Evolutionary conservation across 208 protist species (phyloP).

Genomic region (Polymyxa betae): DNA sequence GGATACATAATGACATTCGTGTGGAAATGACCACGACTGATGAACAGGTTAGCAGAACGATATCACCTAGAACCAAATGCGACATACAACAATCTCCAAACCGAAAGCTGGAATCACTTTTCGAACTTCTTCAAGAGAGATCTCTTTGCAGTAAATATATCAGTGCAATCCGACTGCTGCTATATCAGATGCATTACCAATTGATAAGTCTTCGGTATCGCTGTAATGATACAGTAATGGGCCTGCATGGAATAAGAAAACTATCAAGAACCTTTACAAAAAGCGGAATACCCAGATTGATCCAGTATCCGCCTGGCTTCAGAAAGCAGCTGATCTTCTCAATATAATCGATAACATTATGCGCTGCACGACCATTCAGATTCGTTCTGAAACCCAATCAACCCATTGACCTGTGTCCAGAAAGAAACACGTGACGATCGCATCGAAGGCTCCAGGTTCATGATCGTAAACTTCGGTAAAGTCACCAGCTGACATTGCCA

Average conservation of each 20-base stretch:
- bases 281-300: conserved; percentile 80
- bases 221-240: conserved; percentile 93
- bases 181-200: conserved; percentile 35
- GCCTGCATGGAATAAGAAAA: conserved; percentile 60
- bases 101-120: conserved; percentile 41
- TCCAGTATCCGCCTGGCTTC: conserved; percentile 85
- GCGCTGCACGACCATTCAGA: conserved; percentile 68
- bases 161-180: neutral
- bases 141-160: conserved; percentile 35
- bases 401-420: conserved; percentile 83
- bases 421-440: conserved; percentile 92
- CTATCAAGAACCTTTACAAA: neutral
- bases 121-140: conserved; percentile 59
- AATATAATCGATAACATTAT: conserved; percentile 93
- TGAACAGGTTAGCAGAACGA: neutral
- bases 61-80: neutral
- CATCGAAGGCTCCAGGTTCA: conserved; percentile 81
- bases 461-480: conserved; percentile 93
- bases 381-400: neutral
- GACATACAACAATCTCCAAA: conserved; percentile 8
- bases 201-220: conserved; percentile 70
- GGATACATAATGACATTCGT: conserved; percentile 38
- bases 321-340: conserved; percentile 77
- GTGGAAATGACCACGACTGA: conserved; percentile 28
- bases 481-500: conserved; percentile 94